phyloP scores from a whole-genome alignment of 371 early-diverging fungal species.

The Apophysomyces elegans region DNA sequence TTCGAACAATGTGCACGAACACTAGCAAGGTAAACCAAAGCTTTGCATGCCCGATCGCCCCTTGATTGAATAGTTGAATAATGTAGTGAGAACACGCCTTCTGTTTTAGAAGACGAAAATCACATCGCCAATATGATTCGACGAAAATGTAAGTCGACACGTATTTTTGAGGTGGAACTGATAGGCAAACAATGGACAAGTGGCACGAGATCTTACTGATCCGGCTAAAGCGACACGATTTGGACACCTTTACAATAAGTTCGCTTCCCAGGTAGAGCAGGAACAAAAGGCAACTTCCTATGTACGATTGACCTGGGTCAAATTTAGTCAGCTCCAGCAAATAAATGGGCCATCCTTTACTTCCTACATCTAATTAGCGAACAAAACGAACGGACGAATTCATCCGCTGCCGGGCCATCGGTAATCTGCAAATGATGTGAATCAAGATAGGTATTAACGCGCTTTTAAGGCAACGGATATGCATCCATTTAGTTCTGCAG shows the following conservation, averaged over 20 bases:
- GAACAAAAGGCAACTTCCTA: background rate
- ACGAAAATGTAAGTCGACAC: conserved; percentile 56
- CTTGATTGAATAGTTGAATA: background rate
- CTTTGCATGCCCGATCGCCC: background rate
- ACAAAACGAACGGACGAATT: conserved; percentile 20
- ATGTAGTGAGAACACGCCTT: conserved; percentile 62
- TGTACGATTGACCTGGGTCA: background rate
- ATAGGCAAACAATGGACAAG: conserved; percentile 22
- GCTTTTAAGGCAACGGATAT: conserved; percentile 17
- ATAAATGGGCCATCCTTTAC: conserved; percentile 79
- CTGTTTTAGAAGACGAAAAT: conserved; percentile 64
- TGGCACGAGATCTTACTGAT: conserved; percentile 52
- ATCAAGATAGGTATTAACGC: too few relatives aligned
- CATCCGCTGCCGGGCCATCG: conserved; percentile 9
- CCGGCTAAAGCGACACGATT: conserved; percentile 65
- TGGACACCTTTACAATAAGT: conserved; percentile 64
- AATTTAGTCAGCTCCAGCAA: conserved; percentile 44
- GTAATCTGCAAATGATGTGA: background rate
- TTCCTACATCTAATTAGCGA: conserved; percentile 64
- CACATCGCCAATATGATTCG: conserved; percentile 69
- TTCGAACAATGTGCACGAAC: conserved; percentile 49
- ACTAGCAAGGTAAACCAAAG: conserved; percentile 41
- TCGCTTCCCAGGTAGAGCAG: conserved; percentile 57
- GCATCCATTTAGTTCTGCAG: conserved; percentile 21
- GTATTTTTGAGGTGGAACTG: background rate